These are phyloP conservation scores for Huntiella bhutanensis DNA, from an alignment of 2,329 filamentous ascomycete species.

Conservation along the genomic window DNA sequence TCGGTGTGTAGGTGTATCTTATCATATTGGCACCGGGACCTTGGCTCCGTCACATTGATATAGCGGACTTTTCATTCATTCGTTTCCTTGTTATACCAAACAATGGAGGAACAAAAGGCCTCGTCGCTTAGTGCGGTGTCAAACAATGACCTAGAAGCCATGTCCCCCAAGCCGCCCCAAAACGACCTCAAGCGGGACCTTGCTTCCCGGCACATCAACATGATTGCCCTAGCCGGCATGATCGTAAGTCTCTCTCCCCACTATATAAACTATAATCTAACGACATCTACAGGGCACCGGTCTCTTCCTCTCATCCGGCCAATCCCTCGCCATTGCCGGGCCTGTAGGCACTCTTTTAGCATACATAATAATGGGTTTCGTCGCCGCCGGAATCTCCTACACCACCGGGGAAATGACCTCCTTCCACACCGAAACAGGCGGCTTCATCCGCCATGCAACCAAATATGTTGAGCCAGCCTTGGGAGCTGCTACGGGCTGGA, in stretches of 20 bases:
- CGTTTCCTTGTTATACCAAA: too few relatives aligned
- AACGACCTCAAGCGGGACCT: slow-evolving; percentile 13
- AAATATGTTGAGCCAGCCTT: slow-evolving; percentile 18
- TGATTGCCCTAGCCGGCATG: slow-evolving; percentile 22
- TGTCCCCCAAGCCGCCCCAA: not conserved
- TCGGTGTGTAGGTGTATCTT: too few relatives aligned
- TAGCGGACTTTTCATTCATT: too few relatives aligned
- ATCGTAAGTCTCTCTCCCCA: slow-evolving; percentile 4
- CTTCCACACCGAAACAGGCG: slow-evolving; percentile 16
- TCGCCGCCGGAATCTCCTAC: slow-evolving; percentile 39
- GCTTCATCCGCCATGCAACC: slow-evolving; percentile 17
- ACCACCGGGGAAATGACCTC: slow-evolving; percentile 20
- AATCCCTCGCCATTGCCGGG: slow-evolving; percentile 28
- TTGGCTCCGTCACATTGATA: too few relatives aligned
- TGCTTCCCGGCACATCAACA: slow-evolving; percentile 18
- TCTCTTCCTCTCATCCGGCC: slow-evolving; percentile 33
- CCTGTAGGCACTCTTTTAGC: slow-evolving; percentile 22
- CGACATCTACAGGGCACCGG: slow-evolving; percentile 18
- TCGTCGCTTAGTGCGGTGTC: too few relatives aligned
- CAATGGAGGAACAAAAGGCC: too few relatives aligned
- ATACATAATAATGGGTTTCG: slow-evolving; percentile 24
- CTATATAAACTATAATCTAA: not conserved
- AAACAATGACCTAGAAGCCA: not conserved
- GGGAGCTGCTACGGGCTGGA: slow-evolving; percentile 13
- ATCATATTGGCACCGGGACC: too few relatives aligned